A percentile compares a stretch with the other conserved stretches of the same genome.
Evolutionary conservation across 2,329 filamentous ascomycete species (phyloP).

Genomic region (Fusarium coffeatum): DNA sequence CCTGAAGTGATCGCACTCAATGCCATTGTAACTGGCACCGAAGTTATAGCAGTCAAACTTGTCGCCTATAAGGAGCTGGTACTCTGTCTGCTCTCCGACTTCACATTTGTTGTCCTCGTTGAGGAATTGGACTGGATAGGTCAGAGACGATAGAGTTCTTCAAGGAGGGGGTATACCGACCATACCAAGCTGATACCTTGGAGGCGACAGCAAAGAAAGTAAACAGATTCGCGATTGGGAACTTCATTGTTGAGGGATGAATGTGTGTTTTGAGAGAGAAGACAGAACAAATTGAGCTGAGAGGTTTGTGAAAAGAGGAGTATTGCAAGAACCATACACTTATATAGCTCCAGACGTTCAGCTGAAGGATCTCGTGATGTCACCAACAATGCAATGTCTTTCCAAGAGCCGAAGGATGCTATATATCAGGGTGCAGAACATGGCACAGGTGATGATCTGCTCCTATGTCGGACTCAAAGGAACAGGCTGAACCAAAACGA

Average conservation of each 20-base stretch:
- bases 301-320: neutral
- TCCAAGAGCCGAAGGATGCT: neutral
- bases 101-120: neutral
- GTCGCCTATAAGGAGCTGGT: neutral
- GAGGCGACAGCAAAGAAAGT: neutral
- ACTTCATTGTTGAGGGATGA: neutral
- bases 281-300: neutral
- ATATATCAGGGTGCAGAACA: neutral
- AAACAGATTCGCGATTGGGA: neutral
- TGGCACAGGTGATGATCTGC: neutral
- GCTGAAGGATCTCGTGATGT: neutral
- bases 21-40: neutral
- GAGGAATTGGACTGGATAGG: neutral
- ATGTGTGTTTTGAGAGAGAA: neutral
- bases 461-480: neutral
- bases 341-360: neutral
- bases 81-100: neutral
- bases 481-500: neutral
- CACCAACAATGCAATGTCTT: neutral
- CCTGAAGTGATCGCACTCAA: neutral
- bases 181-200: neutral
- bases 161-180: neutral
- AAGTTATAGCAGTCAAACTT: neutral
- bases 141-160: neutral
- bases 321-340: neutral